Evolutionary conservation across 208 protist species (phyloP).

Genomic region (Leishmania arabica): DNA sequence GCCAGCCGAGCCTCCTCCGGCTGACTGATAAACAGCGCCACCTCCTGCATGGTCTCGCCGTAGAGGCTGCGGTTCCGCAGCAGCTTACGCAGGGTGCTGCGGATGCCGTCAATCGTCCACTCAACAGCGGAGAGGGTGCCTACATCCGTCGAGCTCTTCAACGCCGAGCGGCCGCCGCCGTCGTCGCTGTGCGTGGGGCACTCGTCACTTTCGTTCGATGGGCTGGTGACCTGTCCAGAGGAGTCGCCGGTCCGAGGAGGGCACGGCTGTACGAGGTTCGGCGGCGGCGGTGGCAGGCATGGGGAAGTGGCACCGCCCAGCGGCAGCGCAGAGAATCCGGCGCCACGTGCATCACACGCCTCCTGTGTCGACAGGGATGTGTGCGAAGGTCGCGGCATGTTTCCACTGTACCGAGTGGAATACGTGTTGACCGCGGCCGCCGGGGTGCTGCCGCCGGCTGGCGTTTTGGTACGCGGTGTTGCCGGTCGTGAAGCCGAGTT

Average conservation of each 20-base stretch:
- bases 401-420: not conserved
- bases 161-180: too few relatives aligned
- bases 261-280: conserved; percentile 6
- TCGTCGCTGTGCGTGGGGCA: not conserved
- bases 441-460: not conserved
- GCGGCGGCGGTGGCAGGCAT: not conserved
- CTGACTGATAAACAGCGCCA: conserved; percentile 50
- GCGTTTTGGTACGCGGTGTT: not conserved
- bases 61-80: conserved; percentile 45
- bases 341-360: not conserved
- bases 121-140: conserved; percentile 35
- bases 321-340: conserved; percentile 6
- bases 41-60: conserved; percentile 52
- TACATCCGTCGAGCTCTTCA: conserved; percentile 1
- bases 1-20: conserved; percentile 53
- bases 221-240: not conserved
- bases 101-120: conserved; percentile 51
- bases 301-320: conserved; percentile 7
- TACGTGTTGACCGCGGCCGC: not conserved
- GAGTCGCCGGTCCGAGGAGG: not conserved
- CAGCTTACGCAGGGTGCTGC: conserved; percentile 44
- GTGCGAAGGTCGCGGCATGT: not conserved
- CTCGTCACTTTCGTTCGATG: not conserved
- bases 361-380: not conserved
- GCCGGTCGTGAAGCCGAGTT: not conserved